Percentiles rank a stretch among this genome's conserved stretches.
phyloP scores from a whole-genome alignment of 257 asterid genomes.

The Solanum piurae region DNA sequence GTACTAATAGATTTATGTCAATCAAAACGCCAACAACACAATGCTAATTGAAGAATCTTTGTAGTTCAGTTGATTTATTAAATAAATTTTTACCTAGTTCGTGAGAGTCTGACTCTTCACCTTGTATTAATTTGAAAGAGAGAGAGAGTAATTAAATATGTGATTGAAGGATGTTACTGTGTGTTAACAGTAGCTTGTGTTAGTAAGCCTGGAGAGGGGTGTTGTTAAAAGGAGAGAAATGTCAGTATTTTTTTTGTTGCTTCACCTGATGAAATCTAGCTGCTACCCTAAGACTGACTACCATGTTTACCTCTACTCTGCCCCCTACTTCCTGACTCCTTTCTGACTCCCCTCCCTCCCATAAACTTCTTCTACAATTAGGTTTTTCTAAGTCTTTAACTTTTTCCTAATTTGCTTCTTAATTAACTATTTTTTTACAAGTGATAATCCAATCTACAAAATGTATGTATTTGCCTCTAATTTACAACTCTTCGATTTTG shows the following conservation, averaged over 20 bases:
- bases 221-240: constrained; percentile 2
- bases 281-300: neutral
- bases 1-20: neutral
- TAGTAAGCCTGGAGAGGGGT: constrained; percentile 6
- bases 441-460: neutral
- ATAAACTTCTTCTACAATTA: neutral
- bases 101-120: neutral
- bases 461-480: neutral
- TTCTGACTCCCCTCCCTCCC: neutral
- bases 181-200: constrained; percentile 16
- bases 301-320: neutral
- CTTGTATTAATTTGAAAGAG: neutral
- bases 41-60: no score
- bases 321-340: constrained; percentile 1
- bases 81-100: no score
- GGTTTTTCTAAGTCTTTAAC: neutral
- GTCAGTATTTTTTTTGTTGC: constrained; percentile 3
- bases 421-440: neutral
- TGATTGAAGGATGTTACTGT: neutral
- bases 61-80: no score
- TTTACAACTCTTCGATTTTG: neutral
- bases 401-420: neutral
- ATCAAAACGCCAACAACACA: no score
- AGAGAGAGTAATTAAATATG: neutral
- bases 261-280: neutral